Percentiles rank a stretch among this genome's conserved stretches.
Conservation (phyloP, 176 grass and related monocot species). For the Panicum miliaceum region DNA sequence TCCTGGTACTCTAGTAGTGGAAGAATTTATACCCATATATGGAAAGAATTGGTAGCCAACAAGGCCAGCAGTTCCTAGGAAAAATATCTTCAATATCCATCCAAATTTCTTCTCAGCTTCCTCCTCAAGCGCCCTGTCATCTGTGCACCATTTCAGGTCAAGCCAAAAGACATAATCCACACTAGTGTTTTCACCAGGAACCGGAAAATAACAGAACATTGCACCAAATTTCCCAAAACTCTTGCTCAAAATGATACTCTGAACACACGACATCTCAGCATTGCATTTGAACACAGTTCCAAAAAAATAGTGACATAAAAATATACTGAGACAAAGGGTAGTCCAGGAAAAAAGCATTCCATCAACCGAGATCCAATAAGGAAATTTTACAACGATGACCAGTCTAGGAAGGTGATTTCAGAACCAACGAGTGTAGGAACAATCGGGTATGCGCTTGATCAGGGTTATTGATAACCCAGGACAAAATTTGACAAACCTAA, state of each 20-base stretch:
- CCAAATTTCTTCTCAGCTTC: slow-evolving; percentile 88
- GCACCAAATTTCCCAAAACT: neutral
- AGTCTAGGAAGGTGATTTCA: neutral
- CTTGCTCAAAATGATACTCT: neutral
- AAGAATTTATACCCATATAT: slow-evolving; percentile 72
- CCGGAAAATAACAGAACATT: neutral
- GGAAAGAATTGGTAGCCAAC: slow-evolving; percentile 93
- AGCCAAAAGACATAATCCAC: slow-evolving; percentile 15
- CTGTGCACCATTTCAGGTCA: slow-evolving; percentile 45
- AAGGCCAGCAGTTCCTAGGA: slow-evolving; percentile 74
- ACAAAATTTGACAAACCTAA: neutral
- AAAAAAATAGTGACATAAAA: neutral
- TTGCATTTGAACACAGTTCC: neutral
- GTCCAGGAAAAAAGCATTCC: neutral
- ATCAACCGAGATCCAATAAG: slow-evolving; percentile 25
- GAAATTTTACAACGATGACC: neutral
- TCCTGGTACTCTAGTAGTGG: neutral
- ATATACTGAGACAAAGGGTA: neutral
- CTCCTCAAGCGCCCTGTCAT: slow-evolving; percentile 87
- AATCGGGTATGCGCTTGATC: neutral
- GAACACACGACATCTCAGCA: neutral
- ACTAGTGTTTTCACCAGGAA: neutral
- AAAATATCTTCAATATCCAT: slow-evolving; percentile 91
- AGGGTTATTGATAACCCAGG: neutral
- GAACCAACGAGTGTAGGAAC: neutral